These are phyloP conservation scores for Vitis rotundifolia DNA, from an alignment of 164 flowering plant species.

Conservation along the genomic window DNA sequence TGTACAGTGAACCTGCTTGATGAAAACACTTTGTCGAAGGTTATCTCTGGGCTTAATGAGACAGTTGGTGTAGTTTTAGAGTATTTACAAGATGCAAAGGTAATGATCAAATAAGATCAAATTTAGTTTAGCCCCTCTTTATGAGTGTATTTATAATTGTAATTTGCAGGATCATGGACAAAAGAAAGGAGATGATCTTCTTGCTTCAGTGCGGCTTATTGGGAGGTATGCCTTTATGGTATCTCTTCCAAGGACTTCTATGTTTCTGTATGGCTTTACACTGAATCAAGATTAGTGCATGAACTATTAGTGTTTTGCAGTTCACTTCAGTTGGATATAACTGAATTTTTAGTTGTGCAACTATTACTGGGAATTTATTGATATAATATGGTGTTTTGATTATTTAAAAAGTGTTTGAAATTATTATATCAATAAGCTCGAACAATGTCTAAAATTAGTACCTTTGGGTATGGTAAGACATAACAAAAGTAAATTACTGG, in stretches of 20 bases:
- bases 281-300: not conserved
- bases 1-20: conserved; percentile 44
- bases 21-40: conserved; percentile 57
- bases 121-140: not conserved
- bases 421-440: too few relatives aligned
- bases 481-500: too few relatives aligned
- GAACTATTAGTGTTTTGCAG: not conserved
- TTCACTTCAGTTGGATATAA: not conserved
- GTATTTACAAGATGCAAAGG: conserved; percentile 93
- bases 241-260: not conserved
- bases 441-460: too few relatives aligned
- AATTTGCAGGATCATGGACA: conserved; percentile 70
- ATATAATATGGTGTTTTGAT: too few relatives aligned
- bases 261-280: not conserved
- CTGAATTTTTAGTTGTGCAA: not conserved
- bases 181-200: conserved; percentile 88
- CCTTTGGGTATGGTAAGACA: too few relatives aligned
- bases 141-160: not conserved
- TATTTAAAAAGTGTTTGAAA: too few relatives aligned
- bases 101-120: conserved; percentile 18
- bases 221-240: conserved; percentile 60
- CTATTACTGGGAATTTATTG: not conserved
- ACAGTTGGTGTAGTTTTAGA: conserved; percentile 75
- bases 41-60: conserved; percentile 77
- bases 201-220: conserved; percentile 83